Percentiles rank a stretch among this genome's conserved stretches.
Evolutionary conservation across 352 stramenopile species (phyloP).

Genomic region (Phytophthora nicotianae): DNA sequence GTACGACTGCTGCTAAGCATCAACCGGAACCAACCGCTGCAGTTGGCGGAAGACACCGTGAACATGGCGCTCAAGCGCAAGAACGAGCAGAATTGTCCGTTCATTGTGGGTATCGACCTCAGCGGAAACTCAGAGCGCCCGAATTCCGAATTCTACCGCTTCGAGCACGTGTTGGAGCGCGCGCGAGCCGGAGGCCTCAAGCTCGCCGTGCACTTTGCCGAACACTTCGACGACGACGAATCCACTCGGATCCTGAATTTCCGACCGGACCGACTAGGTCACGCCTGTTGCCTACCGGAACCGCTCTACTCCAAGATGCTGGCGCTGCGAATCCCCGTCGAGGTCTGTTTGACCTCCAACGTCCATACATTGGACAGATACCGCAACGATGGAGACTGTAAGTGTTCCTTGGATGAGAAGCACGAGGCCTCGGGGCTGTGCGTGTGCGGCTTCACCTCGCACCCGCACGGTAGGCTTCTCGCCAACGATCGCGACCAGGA

Average conservation of each 20-base stretch:
- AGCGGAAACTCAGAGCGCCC: slow-evolving; percentile 82
- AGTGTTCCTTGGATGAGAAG: slow-evolving; percentile 39
- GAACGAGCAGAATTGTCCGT: slow-evolving; percentile 43
- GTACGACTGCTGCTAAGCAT: slow-evolving; percentile 84
- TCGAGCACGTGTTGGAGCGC: slow-evolving; percentile 73
- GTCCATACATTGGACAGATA: slow-evolving; percentile 92
- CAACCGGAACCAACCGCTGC: slow-evolving; percentile 75
- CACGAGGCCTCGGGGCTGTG: slow-evolving; percentile 44
- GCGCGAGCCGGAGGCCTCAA: slow-evolving; percentile 80
- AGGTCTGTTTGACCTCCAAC: slow-evolving; percentile 95
- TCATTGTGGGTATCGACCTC: slow-evolving; percentile 86
- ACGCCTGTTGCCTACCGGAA: slow-evolving; percentile 87
- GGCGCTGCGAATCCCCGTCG: slow-evolving; percentile 83
- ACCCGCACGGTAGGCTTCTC: slow-evolving; percentile 80
- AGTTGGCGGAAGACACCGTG: slow-evolving; percentile 70
- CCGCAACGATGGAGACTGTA: slow-evolving; percentile 41
- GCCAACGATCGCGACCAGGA: slow-evolving; percentile 33
- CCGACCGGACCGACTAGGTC: slow-evolving; percentile 90
- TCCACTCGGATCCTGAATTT: slow-evolving; percentile 87
- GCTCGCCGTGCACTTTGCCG: slow-evolving; percentile 92
- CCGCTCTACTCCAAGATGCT: slow-evolving; percentile 75
- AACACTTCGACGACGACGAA: slow-evolving; percentile 89
- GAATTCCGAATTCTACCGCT: slow-evolving; percentile 86
- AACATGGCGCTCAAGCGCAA: slow-evolving; percentile 60
- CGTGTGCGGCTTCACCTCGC: slow-evolving; percentile 71